Percentiles rank a stretch among this genome's conserved stretches.
phyloP scores from a whole-genome alignment of 768 basidiomycete genomes.

The Phaffia australis region DNA sequence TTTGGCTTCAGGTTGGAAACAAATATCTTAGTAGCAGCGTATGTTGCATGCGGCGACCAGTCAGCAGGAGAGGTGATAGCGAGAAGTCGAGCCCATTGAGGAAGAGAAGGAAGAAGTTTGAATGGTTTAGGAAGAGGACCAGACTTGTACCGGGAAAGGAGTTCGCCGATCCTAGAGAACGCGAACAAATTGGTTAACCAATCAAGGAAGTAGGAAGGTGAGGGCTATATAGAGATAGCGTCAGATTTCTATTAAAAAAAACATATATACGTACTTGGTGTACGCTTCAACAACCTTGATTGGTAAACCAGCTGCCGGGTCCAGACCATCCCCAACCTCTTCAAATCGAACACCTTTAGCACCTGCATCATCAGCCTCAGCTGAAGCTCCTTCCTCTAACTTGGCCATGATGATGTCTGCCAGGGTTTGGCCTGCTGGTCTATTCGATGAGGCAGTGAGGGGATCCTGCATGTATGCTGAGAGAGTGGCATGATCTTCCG shows the following conservation, averaged over 20 bases:
- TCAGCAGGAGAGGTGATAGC: conserved; percentile 82
- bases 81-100: conserved; percentile 90
- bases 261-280: conserved; percentile 55
- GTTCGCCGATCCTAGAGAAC: conserved; percentile 61
- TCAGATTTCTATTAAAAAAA: conserved; percentile 17
- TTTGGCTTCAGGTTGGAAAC: conserved; percentile 93
- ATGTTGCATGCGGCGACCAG: conserved; percentile 92
- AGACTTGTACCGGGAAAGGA: conserved; percentile 80
- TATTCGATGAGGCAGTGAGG: conserved; percentile 10
- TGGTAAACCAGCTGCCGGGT: conserved; percentile 68
- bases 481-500: conserved; percentile 72
- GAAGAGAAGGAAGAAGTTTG: conserved; percentile 93
- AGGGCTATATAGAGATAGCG: conserved; percentile 21
- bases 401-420: conserved; percentile 97
- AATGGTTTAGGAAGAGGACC: conserved; percentile 92
- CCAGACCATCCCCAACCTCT: conserved; percentile 42
- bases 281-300: conserved; percentile 78
- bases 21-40: conserved; percentile 87
- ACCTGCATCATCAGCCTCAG: conserved; percentile 29
- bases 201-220: conserved; percentile 13
- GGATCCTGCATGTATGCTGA: conserved; percentile 58
- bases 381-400: conserved; percentile 55
- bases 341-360: conserved; percentile 17
- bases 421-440: conserved; percentile 46
- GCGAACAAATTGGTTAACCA: neutral